These are phyloP conservation scores for Rusavskia elegans DNA, from an alignment of 495 filamentous ascomycete genomes.

Conservation along the genomic window DNA sequence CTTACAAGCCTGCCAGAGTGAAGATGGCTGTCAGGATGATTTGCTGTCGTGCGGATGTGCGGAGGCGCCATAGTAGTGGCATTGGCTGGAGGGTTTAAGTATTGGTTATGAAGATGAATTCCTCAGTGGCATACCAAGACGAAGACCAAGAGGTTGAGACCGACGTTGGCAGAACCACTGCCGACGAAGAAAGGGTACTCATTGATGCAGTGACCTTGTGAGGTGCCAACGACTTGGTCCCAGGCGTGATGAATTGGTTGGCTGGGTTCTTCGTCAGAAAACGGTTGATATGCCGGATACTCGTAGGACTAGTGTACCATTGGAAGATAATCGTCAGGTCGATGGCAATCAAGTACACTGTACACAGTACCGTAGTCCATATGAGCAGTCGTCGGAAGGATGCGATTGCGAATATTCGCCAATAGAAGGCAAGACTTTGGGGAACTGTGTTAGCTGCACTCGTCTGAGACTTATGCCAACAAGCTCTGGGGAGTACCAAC, in stretches of 20 bases:
- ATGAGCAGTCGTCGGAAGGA: conserved; percentile 1
- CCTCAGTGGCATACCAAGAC: background rate
- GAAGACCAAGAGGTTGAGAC: conserved; percentile 5
- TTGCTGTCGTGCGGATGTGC: conserved; percentile 2
- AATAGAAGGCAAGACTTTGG: conserved; percentile 7
- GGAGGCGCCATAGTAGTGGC: conserved; percentile 7
- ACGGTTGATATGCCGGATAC: background rate
- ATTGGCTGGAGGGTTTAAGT: conserved; percentile 1
- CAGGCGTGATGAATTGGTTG: conserved; percentile 7
- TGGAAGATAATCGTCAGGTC: conserved; percentile 2
- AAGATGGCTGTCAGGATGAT: conserved; percentile 6
- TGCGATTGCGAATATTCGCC: conserved; percentile 6
- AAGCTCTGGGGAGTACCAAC: background rate
- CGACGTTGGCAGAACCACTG: conserved; percentile 5
- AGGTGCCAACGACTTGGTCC: background rate
- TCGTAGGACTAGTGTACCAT: background rate
- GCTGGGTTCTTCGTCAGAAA: background rate
- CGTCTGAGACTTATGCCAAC: no score
- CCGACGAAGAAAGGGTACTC: conserved; percentile 1
- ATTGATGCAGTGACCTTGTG: conserved; percentile 1
- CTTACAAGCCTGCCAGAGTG: conserved; percentile 9
- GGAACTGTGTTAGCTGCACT: background rate
- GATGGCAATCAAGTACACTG: background rate
- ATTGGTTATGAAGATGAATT: background rate
- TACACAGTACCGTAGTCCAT: background rate